Evolutionary conservation across 306 rosid species (phyloP).

Genomic region (Echinosophora koreensis): DNA sequence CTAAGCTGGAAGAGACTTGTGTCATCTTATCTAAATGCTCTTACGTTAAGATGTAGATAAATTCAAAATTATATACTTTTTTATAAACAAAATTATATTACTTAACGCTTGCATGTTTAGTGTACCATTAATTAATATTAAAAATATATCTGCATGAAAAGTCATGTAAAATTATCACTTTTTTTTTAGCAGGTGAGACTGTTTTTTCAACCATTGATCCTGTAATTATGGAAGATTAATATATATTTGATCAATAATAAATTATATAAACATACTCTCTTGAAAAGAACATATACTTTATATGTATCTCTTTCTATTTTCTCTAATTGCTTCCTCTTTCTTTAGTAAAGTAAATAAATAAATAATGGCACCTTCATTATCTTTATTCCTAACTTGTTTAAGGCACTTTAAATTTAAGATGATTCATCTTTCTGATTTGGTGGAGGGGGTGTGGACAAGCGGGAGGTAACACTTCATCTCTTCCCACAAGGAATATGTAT

Average conservation of each 20-base stretch:
- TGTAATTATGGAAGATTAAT: conserved; percentile 46
- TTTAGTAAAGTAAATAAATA: conserved; percentile 18
- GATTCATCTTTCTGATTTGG: conserved; percentile 39
- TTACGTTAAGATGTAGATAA: too few species aligned
- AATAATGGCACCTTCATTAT: not conserved
- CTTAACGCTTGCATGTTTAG: too few species aligned
- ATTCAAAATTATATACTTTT: too few species aligned
- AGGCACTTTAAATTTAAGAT: conserved; percentile 28
- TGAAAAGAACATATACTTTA: conserved; percentile 25
- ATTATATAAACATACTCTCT: conserved; percentile 14
- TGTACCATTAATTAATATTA: not conserved
- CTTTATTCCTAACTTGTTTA: conserved; percentile 48
- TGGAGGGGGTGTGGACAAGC: conserved; percentile 49
- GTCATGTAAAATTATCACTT: conserved; percentile 1
- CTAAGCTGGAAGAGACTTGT: too few species aligned
- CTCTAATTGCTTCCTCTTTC: conserved; percentile 10
- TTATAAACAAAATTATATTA: too few species aligned
- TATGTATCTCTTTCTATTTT: not conserved
- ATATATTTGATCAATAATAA: not conserved
- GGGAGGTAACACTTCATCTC: conserved; percentile 39
- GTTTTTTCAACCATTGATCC: conserved; percentile 47
- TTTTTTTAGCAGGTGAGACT: conserved; percentile 11
- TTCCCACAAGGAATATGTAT: conserved; percentile 28
- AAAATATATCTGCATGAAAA: not conserved
- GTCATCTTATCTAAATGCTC: too few species aligned